These are phyloP conservation scores for Venturia asperata DNA, from an alignment of 2,329 filamentous ascomycete genomes.

Conservation along the genomic window DNA sequence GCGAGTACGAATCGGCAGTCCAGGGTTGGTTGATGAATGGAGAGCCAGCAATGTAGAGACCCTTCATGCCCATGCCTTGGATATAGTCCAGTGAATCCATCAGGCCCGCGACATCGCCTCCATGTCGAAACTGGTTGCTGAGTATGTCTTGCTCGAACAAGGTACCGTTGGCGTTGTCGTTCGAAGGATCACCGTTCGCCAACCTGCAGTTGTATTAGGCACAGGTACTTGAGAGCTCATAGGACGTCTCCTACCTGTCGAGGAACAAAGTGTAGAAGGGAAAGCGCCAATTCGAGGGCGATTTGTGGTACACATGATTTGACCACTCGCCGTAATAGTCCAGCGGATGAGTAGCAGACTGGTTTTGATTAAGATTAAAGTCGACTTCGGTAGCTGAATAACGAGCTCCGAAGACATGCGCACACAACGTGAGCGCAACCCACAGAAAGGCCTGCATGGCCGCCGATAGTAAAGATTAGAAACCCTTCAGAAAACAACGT, in stretches of 20 bases:
- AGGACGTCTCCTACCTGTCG: constrained; percentile 11
- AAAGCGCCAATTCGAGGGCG: constrained; percentile 55
- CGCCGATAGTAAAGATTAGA: constrained; percentile 4
- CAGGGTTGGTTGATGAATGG: constrained; percentile 56
- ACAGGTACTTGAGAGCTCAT: too few species aligned
- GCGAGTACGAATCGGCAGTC: constrained; percentile 52
- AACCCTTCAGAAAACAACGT: constrained; percentile 5
- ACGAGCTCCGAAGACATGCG: neutral
- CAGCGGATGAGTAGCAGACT: constrained; percentile 44
- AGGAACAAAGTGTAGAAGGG: constrained; percentile 52
- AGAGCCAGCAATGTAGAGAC: constrained; percentile 52
- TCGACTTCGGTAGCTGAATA: constrained; percentile 33
- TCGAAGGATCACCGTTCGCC: constrained; percentile 55
- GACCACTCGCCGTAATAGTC: constrained; percentile 50
- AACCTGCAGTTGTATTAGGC: constrained; percentile 48
- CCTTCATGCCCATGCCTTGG: constrained; percentile 56
- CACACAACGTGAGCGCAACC: constrained; percentile 7
- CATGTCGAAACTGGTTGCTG: constrained; percentile 55
- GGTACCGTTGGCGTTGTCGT: constrained; percentile 55
- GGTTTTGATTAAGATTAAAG: constrained; percentile 55
- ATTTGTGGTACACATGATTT: constrained; percentile 42
- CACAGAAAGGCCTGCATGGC: constrained; percentile 10
- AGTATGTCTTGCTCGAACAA: constrained; percentile 52
- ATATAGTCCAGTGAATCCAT: constrained; percentile 55
- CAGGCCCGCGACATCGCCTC: constrained; percentile 52